Conservation (phyloP, 805 yeast genomes). For the Cyberlindnera xishuangbannaensis region DNA sequence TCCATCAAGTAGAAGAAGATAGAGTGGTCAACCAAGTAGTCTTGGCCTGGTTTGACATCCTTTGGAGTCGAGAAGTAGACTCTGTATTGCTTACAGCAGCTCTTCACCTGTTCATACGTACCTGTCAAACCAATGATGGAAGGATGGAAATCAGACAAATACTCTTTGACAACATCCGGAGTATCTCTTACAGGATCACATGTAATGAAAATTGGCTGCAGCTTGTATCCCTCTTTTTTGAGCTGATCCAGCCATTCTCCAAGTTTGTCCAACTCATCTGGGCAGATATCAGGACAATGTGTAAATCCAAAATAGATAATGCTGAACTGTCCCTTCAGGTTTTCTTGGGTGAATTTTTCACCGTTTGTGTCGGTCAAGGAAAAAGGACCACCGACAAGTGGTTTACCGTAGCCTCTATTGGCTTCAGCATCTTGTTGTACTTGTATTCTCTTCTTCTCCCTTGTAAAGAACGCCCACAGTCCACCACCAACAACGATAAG, state of each 20-base stretch:
- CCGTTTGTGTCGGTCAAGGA: constrained; percentile 66
- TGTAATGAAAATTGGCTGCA: constrained; percentile 88
- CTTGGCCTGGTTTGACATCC: constrained; percentile 90
- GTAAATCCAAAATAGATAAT: constrained; percentile 94
- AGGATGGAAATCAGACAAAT: constrained; percentile 85
- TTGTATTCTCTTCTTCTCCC: constrained; percentile 71
- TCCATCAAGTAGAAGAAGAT: constrained; percentile 97
- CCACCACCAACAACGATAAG: constrained; percentile 67
- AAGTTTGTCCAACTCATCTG: constrained; percentile 92
- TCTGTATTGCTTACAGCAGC: constrained; percentile 80
- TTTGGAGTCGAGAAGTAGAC: constrained; percentile 98
- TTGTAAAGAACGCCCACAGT: constrained; percentile 62
- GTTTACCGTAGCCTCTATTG: constrained; percentile 86
- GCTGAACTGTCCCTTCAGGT: constrained; percentile 73
- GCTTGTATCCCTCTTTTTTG: constrained; percentile 47
- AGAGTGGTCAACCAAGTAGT: constrained; percentile 94
- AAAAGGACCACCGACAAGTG: constrained; percentile 90
- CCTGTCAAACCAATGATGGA: constrained; percentile 90
- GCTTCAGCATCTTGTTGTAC: constrained; percentile 76
- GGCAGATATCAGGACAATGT: constrained; percentile 97
- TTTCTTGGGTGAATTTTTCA: constrained; percentile 65
- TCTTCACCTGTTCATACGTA: constrained; percentile 75
- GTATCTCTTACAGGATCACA: constrained; percentile 96
- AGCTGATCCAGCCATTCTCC: constrained; percentile 61
- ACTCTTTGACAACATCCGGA: constrained; percentile 78